Conservation (phyloP, 2,329 filamentous ascomycete species). For the Pyrenophora seminiperda region DNA sequence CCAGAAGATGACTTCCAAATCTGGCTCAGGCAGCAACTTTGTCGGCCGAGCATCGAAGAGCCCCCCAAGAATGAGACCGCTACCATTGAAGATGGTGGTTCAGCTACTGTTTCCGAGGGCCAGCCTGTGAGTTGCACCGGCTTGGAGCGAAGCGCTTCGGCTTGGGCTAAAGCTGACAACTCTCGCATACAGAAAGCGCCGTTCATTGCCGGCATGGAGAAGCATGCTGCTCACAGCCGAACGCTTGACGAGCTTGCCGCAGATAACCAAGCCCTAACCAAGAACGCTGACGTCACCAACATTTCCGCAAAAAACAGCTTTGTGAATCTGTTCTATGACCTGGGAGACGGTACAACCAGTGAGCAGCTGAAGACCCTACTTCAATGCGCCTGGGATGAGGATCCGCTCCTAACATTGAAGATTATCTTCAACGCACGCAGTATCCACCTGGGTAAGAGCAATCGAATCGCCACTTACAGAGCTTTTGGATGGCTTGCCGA, state of each 20-base stretch:
- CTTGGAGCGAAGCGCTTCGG: conserved; percentile 19
- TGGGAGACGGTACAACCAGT: conserved; percentile 51
- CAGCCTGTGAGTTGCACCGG: conserved; percentile 9
- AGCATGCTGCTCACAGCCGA: conserved; percentile 20
- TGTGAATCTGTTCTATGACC: conserved; percentile 61
- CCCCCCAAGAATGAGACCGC: conserved; percentile 8
- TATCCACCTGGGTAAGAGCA: conserved; percentile 65
- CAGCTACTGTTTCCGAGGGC: neutral
- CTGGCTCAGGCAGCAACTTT: conserved; percentile 16
- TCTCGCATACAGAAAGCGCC: conserved; percentile 21
- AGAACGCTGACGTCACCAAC: conserved; percentile 58
- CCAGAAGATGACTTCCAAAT: conserved; percentile 26
- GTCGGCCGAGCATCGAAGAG: neutral
- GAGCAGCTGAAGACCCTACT: conserved; percentile 52
- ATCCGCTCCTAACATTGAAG: conserved; percentile 59
- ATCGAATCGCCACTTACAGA: conserved; percentile 56
- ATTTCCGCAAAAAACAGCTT: conserved; percentile 54
- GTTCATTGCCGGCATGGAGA: conserved; percentile 27
- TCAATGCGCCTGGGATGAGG: conserved; percentile 56
- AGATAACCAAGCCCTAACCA: conserved; percentile 58
- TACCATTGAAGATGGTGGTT: conserved; percentile 1
- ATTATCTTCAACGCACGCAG: conserved; percentile 65
- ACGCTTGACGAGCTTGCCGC: conserved; percentile 17
- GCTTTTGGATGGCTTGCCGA: conserved; percentile 62
- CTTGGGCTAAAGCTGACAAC: conserved; percentile 14